Base-by-base conservation (phyloP, 2,329 filamentous ascomycete species). In the Ciborinia camelliae region DNA sequence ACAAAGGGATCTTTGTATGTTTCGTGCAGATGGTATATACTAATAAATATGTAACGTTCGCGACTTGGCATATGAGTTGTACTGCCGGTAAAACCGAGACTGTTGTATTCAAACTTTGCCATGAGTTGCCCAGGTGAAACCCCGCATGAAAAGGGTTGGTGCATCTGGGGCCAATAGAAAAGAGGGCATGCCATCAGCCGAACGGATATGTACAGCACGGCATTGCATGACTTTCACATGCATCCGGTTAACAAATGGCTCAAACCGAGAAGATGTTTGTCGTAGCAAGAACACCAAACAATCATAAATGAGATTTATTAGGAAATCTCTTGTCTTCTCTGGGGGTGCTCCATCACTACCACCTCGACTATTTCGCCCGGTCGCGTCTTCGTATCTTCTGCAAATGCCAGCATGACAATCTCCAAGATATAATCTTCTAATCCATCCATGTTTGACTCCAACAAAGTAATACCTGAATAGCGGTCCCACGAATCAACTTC, bases 291-390 rank as follows among this genome's bases (percentile, higher is more conserved):
- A 20, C 32, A 45, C 20, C 39, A 58, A 18, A 45, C 41, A n/a
- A 45, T 35, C 26, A 26, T n/a, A 10, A 45, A 15, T 28, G 43
- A 48, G n/a, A n/a, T n/a, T n/a, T n/a, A n/a, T n/a, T n/a, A n/a
- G n/a, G n/a, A 28, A 10, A 55, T 23, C 4, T 45, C 39, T 20
- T 43, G 47, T 55, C 39, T 35, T 15, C 20, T n/a, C n/a, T 35
- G 35, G 28, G 60, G 60, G n/a, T 62, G 60, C 18, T 62, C 48
- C 60, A 62, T 55, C n/a, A 62, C 37, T 18, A 35, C 32, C n/a
- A 55, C 50, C 20, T 55, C 39, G 26, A 55, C 30, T 37, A 12
- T 47, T 50, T 50, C 43, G 4, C 37, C 43, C 18, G 43, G 50
- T 26, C 48, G 37, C 15, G n/a, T n/a, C 39, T 28, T 52, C 12